Evolutionary conservation across 768 basidiomycete genomes (phyloP).

Genomic region (Phanerodontia chrysosporium): DNA sequence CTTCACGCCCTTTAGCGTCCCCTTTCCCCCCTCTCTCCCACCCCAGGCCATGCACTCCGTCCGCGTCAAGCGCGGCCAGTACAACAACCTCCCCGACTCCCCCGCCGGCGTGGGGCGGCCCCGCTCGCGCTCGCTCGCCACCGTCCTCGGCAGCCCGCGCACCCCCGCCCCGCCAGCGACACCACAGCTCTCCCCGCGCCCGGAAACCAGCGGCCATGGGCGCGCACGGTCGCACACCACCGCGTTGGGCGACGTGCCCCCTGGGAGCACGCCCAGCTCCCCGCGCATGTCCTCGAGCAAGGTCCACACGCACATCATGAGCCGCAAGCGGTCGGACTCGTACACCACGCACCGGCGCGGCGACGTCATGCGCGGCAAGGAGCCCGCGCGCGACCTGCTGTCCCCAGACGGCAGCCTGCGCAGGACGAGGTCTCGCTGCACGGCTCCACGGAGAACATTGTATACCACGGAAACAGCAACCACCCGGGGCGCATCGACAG

Average conservation of each 20-base stretch:
- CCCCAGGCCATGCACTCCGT: slow-evolving; percentile 43
- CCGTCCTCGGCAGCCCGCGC: slow-evolving; percentile 2
- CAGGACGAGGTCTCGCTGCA: slow-evolving; percentile 28
- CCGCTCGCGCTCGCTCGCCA: slow-evolving; percentile 16
- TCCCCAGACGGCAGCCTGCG: not conserved
- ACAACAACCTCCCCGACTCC: slow-evolving; percentile 14
- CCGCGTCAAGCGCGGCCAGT: slow-evolving; percentile 34
- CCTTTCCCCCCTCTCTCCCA: slow-evolving; percentile 1
- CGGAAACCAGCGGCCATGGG: not conserved
- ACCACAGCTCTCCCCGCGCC: not conserved
- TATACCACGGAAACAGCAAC: slow-evolving; percentile 26
- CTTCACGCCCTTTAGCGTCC: not conserved
- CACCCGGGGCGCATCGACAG: slow-evolving; percentile 41
- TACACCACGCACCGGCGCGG: not conserved
- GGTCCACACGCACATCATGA: slow-evolving; percentile 22
- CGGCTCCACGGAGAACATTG: slow-evolving; percentile 39
- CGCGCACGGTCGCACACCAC: slow-evolving; percentile 10
- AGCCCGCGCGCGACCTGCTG: not conserved
- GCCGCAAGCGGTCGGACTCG: not conserved
- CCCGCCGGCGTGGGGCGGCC: slow-evolving; percentile 2
- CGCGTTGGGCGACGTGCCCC: not conserved
- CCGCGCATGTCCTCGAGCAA: slow-evolving; percentile 18
- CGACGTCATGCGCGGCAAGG: not conserved
- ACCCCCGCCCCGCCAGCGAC: not conserved
- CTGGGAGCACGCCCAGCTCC: not conserved